These are phyloP conservation scores for Parachlorella kessleri DNA, from an alignment of 139 green algal genomes.

Conservation along the genomic window DNA sequence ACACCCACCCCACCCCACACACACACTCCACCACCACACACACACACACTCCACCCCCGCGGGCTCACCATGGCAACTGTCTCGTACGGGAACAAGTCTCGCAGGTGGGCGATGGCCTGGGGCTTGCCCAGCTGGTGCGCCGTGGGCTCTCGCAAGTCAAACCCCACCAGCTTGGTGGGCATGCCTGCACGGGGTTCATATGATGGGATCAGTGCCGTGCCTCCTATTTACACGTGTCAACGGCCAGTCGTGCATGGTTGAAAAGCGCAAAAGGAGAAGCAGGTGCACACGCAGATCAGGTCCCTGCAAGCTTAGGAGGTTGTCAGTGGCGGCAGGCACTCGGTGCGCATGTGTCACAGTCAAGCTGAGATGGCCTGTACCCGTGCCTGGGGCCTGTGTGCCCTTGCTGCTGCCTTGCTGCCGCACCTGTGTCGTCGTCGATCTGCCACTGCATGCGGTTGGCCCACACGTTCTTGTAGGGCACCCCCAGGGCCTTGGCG, in stretches of 20 bases:
- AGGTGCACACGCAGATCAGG: not conserved
- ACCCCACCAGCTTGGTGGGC: conserved; percentile 63
- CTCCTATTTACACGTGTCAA: too few species aligned
- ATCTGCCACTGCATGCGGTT: conserved; percentile 76
- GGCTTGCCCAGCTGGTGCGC: conserved; percentile 68
- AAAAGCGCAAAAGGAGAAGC: too few species aligned
- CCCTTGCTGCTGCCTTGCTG: too few species aligned
- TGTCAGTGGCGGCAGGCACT: not conserved
- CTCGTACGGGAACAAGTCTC: conserved; percentile 64
- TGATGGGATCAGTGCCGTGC: too few species aligned
- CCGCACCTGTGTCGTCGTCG: conserved; percentile 62
- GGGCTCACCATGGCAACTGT: too few species aligned
- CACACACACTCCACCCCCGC: too few species aligned
- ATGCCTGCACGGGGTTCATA: conserved; percentile 5
- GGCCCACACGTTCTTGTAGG: conserved; percentile 66
- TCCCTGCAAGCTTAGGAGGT: not conserved
- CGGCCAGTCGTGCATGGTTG: too few species aligned
- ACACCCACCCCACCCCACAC: too few species aligned
- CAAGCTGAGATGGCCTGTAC: too few species aligned
- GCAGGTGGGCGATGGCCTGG: conserved; percentile 30
- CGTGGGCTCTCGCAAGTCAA: conserved; percentile 66
- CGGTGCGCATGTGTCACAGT: not conserved
- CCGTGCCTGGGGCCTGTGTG: too few species aligned
- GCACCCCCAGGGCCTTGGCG: conserved; percentile 59
- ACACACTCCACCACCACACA: too few species aligned